phyloP scores from a whole-genome alignment of 1,284 basidiomycete species.

The Papiliotrema flavescens region DNA sequence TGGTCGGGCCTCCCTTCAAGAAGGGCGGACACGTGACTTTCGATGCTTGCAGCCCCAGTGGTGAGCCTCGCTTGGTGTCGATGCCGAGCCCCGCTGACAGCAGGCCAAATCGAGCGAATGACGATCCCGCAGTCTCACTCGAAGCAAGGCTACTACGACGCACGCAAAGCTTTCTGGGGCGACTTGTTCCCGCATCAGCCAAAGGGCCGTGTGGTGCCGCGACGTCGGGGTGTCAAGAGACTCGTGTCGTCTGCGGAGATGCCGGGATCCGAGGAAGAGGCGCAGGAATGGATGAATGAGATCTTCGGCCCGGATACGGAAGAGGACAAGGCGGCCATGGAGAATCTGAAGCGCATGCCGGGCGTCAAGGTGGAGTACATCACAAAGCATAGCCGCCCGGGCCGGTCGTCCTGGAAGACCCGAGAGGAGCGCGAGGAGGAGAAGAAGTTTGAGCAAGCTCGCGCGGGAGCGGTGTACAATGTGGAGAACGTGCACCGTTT shows the following conservation, averaged over 20 bases:
- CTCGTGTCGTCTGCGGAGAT: neutral
- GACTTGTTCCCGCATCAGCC: slow-evolving; percentile 88
- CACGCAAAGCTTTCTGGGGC: slow-evolving; percentile 88
- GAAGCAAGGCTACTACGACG: slow-evolving; percentile 91
- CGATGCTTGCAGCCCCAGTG: slow-evolving; percentile 80
- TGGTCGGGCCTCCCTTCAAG: slow-evolving; percentile 87
- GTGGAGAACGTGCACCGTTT: neutral
- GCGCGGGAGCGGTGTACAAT: neutral
- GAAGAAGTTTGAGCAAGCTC: neutral
- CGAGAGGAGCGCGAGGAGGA: slow-evolving; percentile 3
- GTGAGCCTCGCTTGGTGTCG: slow-evolving; percentile 50
- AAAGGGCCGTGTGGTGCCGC: slow-evolving; percentile 66
- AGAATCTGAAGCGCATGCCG: slow-evolving; percentile 1
- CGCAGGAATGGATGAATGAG: neutral
- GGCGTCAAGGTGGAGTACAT: neutral
- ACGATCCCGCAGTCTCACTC: slow-evolving; percentile 89
- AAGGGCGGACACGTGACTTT: slow-evolving; percentile 88
- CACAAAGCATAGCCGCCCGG: neutral
- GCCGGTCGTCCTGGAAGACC: slow-evolving; percentile 6
- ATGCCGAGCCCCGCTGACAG: slow-evolving; percentile 6
- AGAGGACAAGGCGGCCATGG: neutral
- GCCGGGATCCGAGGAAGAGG: neutral
- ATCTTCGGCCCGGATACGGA: neutral
- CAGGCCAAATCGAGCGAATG: slow-evolving; percentile 84
- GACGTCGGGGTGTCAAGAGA: slow-evolving; percentile 41